Evolutionary conservation across 257 asterid species (phyloP).

Genomic region (Phtheirospermum japonicum): DNA sequence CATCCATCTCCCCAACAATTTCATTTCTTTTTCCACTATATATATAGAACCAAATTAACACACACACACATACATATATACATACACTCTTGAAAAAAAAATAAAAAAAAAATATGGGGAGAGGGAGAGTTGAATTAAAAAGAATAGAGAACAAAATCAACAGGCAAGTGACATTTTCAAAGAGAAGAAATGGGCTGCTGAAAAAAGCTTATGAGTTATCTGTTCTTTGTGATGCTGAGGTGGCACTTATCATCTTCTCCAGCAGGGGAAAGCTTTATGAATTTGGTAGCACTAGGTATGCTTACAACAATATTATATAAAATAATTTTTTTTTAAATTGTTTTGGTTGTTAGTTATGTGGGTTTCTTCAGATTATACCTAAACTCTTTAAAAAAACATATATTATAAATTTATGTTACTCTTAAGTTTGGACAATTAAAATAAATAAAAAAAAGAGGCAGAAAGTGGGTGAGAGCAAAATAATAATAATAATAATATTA

Average conservation of each 20-base stretch:
- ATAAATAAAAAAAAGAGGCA: too few relatives aligned
- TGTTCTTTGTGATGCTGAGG: slow-evolving; percentile 95
- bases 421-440: too few relatives aligned
- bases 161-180: slow-evolving; percentile 92
- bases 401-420: too few relatives aligned
- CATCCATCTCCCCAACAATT: slow-evolving; percentile 13
- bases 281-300: slow-evolving; percentile 71
- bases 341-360: too few relatives aligned
- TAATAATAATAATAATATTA: too few relatives aligned
- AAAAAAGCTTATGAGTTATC: slow-evolving; percentile 96
- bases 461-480: too few relatives aligned
- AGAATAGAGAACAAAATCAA: slow-evolving; percentile 95
- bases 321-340: background rate
- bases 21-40: background rate
- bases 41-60: background rate
- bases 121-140: slow-evolving; percentile 95
- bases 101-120: slow-evolving; percentile 53
- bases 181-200: slow-evolving; percentile 87
- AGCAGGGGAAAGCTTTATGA: slow-evolving; percentile 90
- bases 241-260: slow-evolving; percentile 96
- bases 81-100: background rate
- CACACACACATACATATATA: slow-evolving; percentile 14
- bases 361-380: too few relatives aligned
- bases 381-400: too few relatives aligned
- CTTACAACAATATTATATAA: background rate